phyloP scores from a whole-genome alignment of 768 basidiomycete genomes.

The Phanerochaete sordida region DNA sequence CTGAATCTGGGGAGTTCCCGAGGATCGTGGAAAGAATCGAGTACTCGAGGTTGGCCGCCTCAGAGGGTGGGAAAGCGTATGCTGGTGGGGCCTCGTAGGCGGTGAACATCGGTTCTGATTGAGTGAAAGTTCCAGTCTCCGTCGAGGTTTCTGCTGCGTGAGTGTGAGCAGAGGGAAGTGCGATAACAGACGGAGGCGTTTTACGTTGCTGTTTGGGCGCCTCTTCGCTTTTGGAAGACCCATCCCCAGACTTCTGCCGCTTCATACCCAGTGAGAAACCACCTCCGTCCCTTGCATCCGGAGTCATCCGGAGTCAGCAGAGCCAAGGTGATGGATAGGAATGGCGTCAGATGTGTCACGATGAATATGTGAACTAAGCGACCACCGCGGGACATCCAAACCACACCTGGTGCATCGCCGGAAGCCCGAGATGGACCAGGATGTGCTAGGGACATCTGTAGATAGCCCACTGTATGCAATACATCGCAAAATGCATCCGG shows the following conservation, averaged over 20 bases:
- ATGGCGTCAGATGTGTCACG: too few relatives aligned
- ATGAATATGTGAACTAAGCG: too few relatives aligned
- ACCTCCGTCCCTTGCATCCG: too few relatives aligned
- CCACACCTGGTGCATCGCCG: too few relatives aligned
- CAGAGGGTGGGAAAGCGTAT: conserved; percentile 67
- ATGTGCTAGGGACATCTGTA: too few relatives aligned
- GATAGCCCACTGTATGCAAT: too few relatives aligned
- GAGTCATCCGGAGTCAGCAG: too few relatives aligned
- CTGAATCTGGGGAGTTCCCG: conserved; percentile 39
- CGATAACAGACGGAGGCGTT: not conserved
- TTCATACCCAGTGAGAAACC: too few relatives aligned
- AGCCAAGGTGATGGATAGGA: too few relatives aligned
- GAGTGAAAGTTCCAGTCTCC: conserved; percentile 21
- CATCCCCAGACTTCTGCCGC: conserved; percentile 28
- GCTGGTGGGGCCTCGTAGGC: conserved; percentile 46
- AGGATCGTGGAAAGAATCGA: conserved; percentile 91
- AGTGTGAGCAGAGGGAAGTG: not conserved
- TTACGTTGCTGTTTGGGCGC: conserved; percentile 20
- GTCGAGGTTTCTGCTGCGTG: conserved; percentile 2
- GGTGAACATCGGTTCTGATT: conserved; percentile 59
- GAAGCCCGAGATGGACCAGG: too few relatives aligned
- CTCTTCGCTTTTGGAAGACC: conserved; percentile 20
- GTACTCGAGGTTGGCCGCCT: conserved; percentile 92
- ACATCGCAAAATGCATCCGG: too few relatives aligned
- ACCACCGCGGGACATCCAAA: too few relatives aligned